phyloP scores from a whole-genome alignment of 768 basidiomycete species.

The Trametes cingulata region DNA sequence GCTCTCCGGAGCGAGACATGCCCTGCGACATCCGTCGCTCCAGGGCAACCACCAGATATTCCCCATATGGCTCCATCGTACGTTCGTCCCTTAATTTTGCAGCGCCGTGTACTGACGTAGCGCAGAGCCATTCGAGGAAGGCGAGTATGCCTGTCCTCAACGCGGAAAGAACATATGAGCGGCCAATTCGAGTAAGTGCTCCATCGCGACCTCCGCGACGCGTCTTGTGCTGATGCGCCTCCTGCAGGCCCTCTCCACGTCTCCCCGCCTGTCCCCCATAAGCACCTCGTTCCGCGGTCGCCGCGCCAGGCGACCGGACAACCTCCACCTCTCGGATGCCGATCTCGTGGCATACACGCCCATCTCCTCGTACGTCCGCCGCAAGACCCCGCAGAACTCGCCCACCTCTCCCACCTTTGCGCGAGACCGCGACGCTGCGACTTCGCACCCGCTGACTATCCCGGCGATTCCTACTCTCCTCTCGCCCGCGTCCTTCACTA shows the following conservation, averaged over 20 bases:
- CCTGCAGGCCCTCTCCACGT: constrained; percentile 31
- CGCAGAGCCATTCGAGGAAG: constrained; percentile 32
- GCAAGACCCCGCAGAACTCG: constrained; percentile 74
- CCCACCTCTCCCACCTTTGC: constrained; percentile 69
- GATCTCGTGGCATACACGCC: constrained; percentile 50
- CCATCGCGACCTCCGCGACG: neutral
- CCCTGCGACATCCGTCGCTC: constrained; percentile 24
- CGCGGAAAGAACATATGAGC: constrained; percentile 24
- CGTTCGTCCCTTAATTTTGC: constrained; percentile 11
- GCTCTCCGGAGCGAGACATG: constrained; percentile 20
- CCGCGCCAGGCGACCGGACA: constrained; percentile 24
- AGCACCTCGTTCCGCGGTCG: constrained; percentile 25
- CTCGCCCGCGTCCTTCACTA: constrained; percentile 18
- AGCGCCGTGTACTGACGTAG: neutral
- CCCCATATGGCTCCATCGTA: constrained; percentile 36
- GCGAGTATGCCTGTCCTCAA: constrained; percentile 31
- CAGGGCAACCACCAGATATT: constrained; percentile 32
- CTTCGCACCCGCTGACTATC: constrained; percentile 55
- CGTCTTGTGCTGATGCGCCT: neutral
- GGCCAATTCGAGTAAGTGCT: constrained; percentile 29
- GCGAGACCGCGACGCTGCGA: constrained; percentile 35
- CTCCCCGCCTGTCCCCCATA: constrained; percentile 30
- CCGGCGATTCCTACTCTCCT: constrained; percentile 58
- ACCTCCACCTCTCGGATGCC: constrained; percentile 29
- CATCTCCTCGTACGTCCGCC: constrained; percentile 78